Percentiles rank a stretch among this genome's conserved stretches.
phyloP scores from a whole-genome alignment of 1,284 basidiomycete genomes.

The Malassezia nana region DNA sequence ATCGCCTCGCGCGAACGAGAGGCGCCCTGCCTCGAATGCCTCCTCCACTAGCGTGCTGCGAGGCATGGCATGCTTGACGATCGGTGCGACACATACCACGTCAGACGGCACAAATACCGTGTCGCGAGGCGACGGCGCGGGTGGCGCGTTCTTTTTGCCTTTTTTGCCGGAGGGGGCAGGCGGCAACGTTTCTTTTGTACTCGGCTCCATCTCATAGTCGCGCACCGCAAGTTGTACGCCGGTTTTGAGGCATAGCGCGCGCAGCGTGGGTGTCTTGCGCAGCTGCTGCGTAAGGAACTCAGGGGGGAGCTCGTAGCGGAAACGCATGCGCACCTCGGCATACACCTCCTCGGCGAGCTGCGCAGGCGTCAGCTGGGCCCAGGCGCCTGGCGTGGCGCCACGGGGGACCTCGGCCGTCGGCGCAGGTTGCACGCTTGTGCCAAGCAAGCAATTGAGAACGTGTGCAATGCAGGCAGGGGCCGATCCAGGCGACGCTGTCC shows the following conservation, averaged over 20 bases:
- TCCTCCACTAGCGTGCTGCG: constrained; percentile 54
- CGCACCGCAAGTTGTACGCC: constrained; percentile 55
- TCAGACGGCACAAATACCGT: constrained; percentile 53
- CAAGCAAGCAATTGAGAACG: constrained; percentile 57
- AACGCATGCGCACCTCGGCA: constrained; percentile 51
- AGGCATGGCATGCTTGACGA: constrained; percentile 53
- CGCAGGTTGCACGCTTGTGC: constrained; percentile 49
- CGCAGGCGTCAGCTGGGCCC: constrained; percentile 53
- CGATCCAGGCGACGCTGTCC: constrained; percentile 22
- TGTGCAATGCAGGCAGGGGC: constrained; percentile 49
- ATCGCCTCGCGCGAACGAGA: constrained; percentile 52
- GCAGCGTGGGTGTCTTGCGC: constrained; percentile 51
- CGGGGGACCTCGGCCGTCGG: constrained; percentile 47
- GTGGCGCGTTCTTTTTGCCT: constrained; percentile 18
- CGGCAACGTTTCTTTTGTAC: constrained; percentile 25
- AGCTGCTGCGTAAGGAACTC: constrained; percentile 47
- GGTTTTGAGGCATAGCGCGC: constrained; percentile 53
- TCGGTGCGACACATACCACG: constrained; percentile 53
- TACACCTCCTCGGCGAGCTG: constrained; percentile 50
- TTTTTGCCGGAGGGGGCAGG: constrained; percentile 16
- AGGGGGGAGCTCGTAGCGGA: constrained; percentile 52
- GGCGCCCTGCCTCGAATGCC: constrained; percentile 53
- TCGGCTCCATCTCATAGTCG: constrained; percentile 50
- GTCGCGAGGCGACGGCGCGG: constrained; percentile 26
- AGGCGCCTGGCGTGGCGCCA: constrained; percentile 32